A percentile compares a stretch with the other conserved stretches of the same genome.
These are phyloP conservation scores for Daldinia loculata DNA, from an alignment of 495 filamentous ascomycete genomes.

Conservation along the genomic window DNA sequence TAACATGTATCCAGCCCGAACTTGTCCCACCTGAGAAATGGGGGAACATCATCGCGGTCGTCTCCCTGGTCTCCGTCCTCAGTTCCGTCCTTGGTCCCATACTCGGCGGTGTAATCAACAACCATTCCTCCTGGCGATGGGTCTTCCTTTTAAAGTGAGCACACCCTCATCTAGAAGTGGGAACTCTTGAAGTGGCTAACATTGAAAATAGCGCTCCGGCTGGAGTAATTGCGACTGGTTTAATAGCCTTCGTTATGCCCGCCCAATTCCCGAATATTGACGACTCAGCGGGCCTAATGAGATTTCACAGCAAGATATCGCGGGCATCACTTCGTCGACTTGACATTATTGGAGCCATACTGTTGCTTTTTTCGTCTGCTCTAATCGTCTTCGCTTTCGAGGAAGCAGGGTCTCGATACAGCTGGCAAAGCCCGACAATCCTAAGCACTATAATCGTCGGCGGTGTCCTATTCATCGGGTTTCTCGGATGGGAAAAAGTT, in stretches of 20 bases:
- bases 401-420: slow-evolving; percentile 38
- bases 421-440: slow-evolving; percentile 42
- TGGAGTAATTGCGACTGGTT: slow-evolving; percentile 34
- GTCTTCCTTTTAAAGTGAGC: slow-evolving; percentile 53
- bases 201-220: slow-evolving; percentile 42
- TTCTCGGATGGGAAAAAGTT: slow-evolving; percentile 44
- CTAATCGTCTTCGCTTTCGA: slow-evolving; percentile 48
- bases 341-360: slow-evolving; percentile 38
- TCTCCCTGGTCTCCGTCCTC: slow-evolving; percentile 58
- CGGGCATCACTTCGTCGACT: slow-evolving; percentile 34
- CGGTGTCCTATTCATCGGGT: slow-evolving; percentile 36
- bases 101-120: slow-evolving; percentile 55
- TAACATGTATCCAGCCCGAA: slow-evolving; percentile 56
- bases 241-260: slow-evolving; percentile 49
- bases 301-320: slow-evolving; percentile 15
- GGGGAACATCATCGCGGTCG: slow-evolving; percentile 55
- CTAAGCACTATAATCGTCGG: slow-evolving; percentile 36
- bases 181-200: background rate
- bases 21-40: slow-evolving; percentile 58
- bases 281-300: slow-evolving; percentile 27
- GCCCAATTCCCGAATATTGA: slow-evolving; percentile 42
- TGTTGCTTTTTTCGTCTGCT: slow-evolving; percentile 38
- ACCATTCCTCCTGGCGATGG: slow-evolving; percentile 50
- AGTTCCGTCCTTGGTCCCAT: slow-evolving; percentile 55
- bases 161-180: background rate